These are phyloP conservation scores for Leptodermis oblonga DNA, from an alignment of 257 asterid genomes.

Conservation along the genomic window DNA sequence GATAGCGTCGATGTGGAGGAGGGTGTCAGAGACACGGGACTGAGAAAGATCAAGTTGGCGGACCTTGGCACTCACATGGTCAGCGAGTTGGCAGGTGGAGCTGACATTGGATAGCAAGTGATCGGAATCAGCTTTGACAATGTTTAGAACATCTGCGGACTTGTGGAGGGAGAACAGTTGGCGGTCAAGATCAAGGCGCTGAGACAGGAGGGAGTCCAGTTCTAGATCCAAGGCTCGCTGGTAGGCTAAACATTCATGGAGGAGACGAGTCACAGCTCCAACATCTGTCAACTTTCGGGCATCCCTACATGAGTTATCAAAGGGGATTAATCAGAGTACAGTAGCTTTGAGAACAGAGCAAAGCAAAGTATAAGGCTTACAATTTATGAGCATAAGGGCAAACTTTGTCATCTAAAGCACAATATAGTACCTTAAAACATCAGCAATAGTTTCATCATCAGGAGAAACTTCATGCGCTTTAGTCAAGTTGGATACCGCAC, in stretches of 20 bases:
- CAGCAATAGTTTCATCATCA: conserved; percentile 87
- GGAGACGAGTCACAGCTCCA: too few species aligned
- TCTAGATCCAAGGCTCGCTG: too few species aligned
- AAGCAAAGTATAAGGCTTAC: neutral
- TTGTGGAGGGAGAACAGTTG: too few species aligned
- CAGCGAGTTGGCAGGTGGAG: conserved; percentile 69
- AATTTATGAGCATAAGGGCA: neutral
- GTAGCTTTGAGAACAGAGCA: neutral
- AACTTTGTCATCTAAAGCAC: conserved; percentile 5
- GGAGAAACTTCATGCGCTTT: conserved; percentile 83
- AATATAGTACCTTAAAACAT: conserved; percentile 62
- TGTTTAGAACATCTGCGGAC: too few species aligned
- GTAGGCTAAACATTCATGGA: too few species aligned
- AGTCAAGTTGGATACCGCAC: conserved; percentile 80
- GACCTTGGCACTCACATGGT: conserved; percentile 75
- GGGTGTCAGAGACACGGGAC: conserved; percentile 71
- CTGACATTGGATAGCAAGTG: too few species aligned
- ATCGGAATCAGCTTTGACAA: too few species aligned
- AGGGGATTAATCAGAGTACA: conserved; percentile 1
- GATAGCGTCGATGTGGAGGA: too few species aligned
- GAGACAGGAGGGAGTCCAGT: too few species aligned
- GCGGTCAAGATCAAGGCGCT: too few species aligned
- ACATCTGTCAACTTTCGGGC: too few species aligned
- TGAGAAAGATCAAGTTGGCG: conserved; percentile 84
- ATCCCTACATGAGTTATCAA: conserved; percentile 45